phyloP scores from a whole-genome alignment of 164 flowering plant species.

The Vitis rupestris region DNA sequence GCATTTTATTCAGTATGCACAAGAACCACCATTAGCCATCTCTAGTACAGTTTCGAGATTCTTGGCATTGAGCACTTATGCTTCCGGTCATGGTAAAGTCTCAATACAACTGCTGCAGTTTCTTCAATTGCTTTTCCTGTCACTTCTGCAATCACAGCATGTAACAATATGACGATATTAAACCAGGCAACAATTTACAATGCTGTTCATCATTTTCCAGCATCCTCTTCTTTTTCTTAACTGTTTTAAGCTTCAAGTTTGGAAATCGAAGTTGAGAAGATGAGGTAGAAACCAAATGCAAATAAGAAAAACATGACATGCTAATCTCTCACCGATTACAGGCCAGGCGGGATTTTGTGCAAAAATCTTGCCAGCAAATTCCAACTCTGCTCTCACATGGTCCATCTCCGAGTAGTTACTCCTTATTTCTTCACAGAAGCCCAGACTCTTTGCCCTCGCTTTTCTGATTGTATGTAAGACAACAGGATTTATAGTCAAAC shows the following conservation, averaged over 20 bases:
- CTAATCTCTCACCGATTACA: conserved; percentile 64
- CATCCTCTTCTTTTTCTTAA: too few relatives aligned
- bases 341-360: conserved; percentile 85
- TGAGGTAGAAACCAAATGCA: background rate
- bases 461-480: conserved; percentile 70
- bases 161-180: background rate
- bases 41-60: conserved; percentile 80
- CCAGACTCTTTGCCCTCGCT: conserved; percentile 74
- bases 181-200: background rate
- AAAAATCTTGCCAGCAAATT: conserved; percentile 56
- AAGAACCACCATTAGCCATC: background rate
- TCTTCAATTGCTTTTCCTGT: conserved; percentile 94
- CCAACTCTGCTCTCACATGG: conserved; percentile 73
- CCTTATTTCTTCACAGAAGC: conserved; percentile 37
- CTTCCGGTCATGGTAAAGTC: conserved; percentile 77
- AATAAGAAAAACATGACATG: background rate
- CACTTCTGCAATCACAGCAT: conserved; percentile 60
- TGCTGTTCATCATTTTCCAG: too few relatives aligned
- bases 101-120: conserved; percentile 80
- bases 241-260: too few relatives aligned
- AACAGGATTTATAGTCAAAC: conserved; percentile 68
- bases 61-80: conserved; percentile 73
- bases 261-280: background rate
- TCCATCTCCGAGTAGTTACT: conserved; percentile 77
- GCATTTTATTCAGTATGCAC: background rate